phyloP scores from a whole-genome alignment of 306 rosid species.

The Ceratonia siliqua region DNA sequence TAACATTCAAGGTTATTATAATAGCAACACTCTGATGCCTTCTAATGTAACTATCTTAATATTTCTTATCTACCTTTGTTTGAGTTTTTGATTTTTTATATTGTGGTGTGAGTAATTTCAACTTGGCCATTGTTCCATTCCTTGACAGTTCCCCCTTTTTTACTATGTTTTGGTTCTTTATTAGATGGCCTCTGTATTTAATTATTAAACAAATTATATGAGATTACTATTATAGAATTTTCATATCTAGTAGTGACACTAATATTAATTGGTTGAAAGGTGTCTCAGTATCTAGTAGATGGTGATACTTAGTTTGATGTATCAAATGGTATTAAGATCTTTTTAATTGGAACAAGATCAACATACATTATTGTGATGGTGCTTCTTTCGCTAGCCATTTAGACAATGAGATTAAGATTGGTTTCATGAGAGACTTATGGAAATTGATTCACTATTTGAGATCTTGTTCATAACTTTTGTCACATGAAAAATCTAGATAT shows the following conservation, averaged over 20 bases:
- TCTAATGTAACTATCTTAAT: not conserved
- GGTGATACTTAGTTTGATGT: conserved; percentile 32
- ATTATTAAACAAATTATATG: not conserved
- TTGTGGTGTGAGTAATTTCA: not conserved
- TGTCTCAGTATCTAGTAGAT: conserved; percentile 11
- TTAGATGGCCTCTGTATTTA: not conserved
- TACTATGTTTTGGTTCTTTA: not conserved
- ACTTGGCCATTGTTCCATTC: not conserved
- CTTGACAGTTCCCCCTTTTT: not conserved
- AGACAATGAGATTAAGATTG: conserved; percentile 60
- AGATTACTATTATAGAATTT: not conserved
- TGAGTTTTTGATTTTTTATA: not conserved
- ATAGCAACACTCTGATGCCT: not conserved
- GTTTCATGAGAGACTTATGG: not conserved
- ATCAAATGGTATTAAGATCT: conserved; percentile 65
- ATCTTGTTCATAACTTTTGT: not conserved
- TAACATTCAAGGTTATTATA: not conserved
- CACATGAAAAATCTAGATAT: not conserved
- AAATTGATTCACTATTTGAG: not conserved
- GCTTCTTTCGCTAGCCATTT: conserved; percentile 87
- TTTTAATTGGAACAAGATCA: conserved; percentile 93
- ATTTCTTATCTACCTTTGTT: not conserved
- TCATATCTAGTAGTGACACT: not conserved
- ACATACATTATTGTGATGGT: conserved; percentile 89
- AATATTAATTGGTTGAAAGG: not conserved